Evolutionary conservation across 352 stramenopile species (phyloP).

Genomic region (Pythium brassicae): DNA sequence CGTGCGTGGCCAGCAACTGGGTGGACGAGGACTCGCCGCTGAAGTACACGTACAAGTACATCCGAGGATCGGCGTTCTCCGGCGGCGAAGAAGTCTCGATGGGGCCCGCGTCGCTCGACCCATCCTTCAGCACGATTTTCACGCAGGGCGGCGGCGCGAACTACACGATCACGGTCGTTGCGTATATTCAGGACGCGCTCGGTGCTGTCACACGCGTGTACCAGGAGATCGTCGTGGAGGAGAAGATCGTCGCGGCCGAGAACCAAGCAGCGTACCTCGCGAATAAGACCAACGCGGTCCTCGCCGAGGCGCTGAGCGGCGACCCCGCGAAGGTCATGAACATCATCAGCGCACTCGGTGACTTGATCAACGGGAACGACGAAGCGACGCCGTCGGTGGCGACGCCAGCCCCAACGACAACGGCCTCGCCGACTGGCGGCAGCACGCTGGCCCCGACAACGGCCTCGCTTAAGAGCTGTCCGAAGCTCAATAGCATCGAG

Average conservation of each 20-base stretch:
- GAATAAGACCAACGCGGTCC: constrained; percentile 45
- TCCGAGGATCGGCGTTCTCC: constrained; percentile 45
- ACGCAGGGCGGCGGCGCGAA: constrained; percentile 51
- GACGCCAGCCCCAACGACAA: constrained; percentile 11
- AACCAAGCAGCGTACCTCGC: constrained; percentile 50
- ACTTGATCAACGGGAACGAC: constrained; percentile 53
- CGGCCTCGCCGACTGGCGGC: constrained; percentile 9
- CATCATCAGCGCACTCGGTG: constrained; percentile 54
- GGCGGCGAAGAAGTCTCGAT: constrained; percentile 46
- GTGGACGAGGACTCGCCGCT: constrained; percentile 64
- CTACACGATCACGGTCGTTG: constrained; percentile 55
- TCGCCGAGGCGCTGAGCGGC: constrained; percentile 41
- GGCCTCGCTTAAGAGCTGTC: constrained; percentile 46
- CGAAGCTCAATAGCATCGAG: constrained; percentile 27
- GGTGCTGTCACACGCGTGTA: constrained; percentile 41
- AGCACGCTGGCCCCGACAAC: constrained; percentile 16
- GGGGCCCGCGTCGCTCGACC: constrained; percentile 43
- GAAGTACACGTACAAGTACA: constrained; percentile 74
- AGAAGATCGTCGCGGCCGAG: constrained; percentile 31
- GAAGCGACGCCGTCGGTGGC: constrained; percentile 22
- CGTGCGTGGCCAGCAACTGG: constrained; percentile 45
- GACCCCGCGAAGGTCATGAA: constrained; percentile 63
- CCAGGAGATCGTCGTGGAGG: constrained; percentile 46
- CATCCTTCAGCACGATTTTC: constrained; percentile 47
- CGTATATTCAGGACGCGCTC: constrained; percentile 53